Conservation (phyloP, 1,284 basidiomycete species). For the Sanguinoderma infundibulare region DNA sequence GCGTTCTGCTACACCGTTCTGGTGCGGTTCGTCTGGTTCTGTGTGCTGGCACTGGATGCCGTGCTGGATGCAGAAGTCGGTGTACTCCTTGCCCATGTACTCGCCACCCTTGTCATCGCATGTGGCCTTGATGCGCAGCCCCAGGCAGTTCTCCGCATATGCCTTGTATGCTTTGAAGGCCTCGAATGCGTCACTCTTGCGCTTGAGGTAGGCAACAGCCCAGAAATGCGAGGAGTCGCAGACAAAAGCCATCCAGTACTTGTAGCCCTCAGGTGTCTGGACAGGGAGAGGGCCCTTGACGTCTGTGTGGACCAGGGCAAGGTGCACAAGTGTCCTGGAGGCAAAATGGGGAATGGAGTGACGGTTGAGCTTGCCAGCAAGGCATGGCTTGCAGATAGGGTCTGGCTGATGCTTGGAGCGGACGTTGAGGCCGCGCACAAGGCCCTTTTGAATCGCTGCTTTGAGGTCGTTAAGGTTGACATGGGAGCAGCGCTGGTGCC, state of each 20-base stretch:
- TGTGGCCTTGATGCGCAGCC: no score
- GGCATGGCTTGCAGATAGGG: constrained; percentile 21
- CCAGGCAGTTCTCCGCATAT: neutral
- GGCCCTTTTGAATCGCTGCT: neutral
- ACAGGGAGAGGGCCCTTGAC: no score
- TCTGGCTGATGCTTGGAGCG: constrained; percentile 1
- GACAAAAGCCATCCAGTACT: no score
- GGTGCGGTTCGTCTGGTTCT: no score
- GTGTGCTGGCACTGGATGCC: neutral
- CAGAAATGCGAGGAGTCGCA: no score
- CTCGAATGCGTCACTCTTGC: neutral
- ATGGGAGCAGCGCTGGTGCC: neutral
- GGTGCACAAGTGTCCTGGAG: no score
- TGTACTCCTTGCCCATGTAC: neutral
- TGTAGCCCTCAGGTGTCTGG: no score
- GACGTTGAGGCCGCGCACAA: constrained; percentile 20
- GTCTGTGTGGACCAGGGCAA: no score
- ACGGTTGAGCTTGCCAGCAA: no score
- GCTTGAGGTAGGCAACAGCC: neutral
- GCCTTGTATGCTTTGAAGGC: neutral
- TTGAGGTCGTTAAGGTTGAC: neutral
- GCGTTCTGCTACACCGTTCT: no score
- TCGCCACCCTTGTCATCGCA: neutral
- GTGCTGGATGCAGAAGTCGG: neutral
- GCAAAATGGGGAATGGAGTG: no score